phyloP scores from a whole-genome alignment of 2,329 filamentous ascomycete species.

The Aspergillus intermedius region DNA sequence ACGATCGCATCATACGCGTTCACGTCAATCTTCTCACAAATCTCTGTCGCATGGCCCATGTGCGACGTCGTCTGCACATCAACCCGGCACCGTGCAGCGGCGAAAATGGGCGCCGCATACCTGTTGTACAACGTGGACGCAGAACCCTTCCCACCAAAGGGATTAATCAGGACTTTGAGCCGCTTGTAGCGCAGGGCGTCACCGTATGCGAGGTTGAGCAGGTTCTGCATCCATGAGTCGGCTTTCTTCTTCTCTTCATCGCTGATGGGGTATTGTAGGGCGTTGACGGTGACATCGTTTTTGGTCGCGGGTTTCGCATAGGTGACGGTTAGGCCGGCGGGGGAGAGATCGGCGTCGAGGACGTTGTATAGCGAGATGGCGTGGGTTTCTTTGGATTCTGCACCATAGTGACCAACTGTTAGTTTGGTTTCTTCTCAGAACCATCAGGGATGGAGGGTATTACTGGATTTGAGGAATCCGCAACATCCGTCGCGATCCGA shows the following conservation, averaged over 20 bases:
- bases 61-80: constrained; percentile 67
- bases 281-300: constrained; percentile 53
- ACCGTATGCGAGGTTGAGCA: constrained; percentile 67
- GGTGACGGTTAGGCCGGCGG: constrained; percentile 59
- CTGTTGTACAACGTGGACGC: constrained; percentile 67
- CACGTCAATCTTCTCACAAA: constrained; percentile 69
- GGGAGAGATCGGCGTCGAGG: constrained; percentile 67
- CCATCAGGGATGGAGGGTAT: neutral
- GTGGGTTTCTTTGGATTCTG: constrained; percentile 45
- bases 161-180: constrained; percentile 85
- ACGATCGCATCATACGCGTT: constrained; percentile 77
- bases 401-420: neutral
- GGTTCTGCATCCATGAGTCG: constrained; percentile 55
- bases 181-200: constrained; percentile 63
- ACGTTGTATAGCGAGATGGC: constrained; percentile 75
- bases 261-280: constrained; percentile 56
- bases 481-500: constrained; percentile 49
- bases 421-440: neutral
- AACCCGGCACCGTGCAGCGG: constrained; percentile 69
- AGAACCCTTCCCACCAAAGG: constrained; percentile 74
- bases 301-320: constrained; percentile 61
- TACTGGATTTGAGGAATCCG: constrained; percentile 48
- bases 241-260: constrained; percentile 46
- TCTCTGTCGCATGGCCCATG: constrained; percentile 69
- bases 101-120: constrained; percentile 73